Evolutionary conservation across 106 monocot species (phyloP).

Genomic region (Dioscorea alata): DNA sequence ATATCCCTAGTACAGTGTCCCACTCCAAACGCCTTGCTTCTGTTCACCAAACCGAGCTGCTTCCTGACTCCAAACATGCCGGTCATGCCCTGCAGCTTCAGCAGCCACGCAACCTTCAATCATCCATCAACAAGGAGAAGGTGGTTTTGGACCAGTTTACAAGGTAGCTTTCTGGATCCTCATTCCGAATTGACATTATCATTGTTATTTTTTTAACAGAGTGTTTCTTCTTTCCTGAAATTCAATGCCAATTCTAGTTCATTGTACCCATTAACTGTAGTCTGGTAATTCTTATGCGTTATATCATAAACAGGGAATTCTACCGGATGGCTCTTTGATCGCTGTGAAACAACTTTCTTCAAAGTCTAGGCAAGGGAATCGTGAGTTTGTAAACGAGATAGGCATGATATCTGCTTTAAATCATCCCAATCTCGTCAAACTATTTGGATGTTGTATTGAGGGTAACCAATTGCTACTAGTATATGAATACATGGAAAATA

Average conservation of each 20-base stretch:
- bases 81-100: too few species aligned
- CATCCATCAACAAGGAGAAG: too few species aligned
- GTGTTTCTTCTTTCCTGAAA: too few species aligned
- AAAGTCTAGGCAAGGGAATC: slow-evolving; percentile 16
- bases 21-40: too few species aligned
- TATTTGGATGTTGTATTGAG: slow-evolving; percentile 22
- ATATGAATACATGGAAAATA: slow-evolving; percentile 23
- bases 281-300: too few species aligned
- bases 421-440: slow-evolving; percentile 19
- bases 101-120: too few species aligned
- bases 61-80: too few species aligned
- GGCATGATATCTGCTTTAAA: slow-evolving; percentile 22
- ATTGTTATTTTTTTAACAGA: not conserved
- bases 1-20: too few species aligned
- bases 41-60: too few species aligned
- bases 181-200: not conserved
- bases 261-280: too few species aligned
- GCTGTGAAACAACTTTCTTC: slow-evolving; percentile 21
- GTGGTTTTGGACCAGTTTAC: slow-evolving; percentile 43
- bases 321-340: slow-evolving; percentile 7
- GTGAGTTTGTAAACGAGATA: slow-evolving; percentile 20
- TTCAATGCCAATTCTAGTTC: too few species aligned
- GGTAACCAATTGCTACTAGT: slow-evolving; percentile 13
- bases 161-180: slow-evolving; percentile 8
- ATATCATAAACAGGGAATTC: slow-evolving; percentile 3